Percentiles rank a stretch among this genome's conserved stretches.
phyloP scores from a whole-genome alignment of 2,329 filamentous ascomycete genomes.

The Orbilia quercus region DNA sequence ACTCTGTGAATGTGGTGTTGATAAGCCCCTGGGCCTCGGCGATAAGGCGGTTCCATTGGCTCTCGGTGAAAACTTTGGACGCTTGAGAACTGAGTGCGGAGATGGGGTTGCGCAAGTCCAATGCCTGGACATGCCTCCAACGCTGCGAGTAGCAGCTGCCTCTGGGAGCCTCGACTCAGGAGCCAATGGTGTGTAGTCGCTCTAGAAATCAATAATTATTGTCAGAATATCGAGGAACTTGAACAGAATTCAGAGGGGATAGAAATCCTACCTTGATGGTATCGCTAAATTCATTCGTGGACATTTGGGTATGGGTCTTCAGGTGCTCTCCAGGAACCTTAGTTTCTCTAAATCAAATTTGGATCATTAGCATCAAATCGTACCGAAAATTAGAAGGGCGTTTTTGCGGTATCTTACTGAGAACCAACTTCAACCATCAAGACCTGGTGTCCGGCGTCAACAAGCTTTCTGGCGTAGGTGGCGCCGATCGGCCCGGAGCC shows the following conservation, averaged over 20 bases:
- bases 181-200: slow-evolving; percentile 17
- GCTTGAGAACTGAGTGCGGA: slow-evolving; percentile 42
- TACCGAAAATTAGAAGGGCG: no score
- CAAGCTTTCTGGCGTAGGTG: slow-evolving; percentile 57
- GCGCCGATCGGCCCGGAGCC: slow-evolving; percentile 60
- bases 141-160: slow-evolving; percentile 57
- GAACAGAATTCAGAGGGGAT: slow-evolving; percentile 11
- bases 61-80: slow-evolving; percentile 55
- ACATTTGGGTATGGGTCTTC: slow-evolving; percentile 57
- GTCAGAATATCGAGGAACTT: not conserved
- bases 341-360: slow-evolving; percentile 52
- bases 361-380: slow-evolving; percentile 21
- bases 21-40: slow-evolving; percentile 34
- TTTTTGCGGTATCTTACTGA: no score
- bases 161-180: slow-evolving; percentile 36
- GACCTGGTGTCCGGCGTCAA: slow-evolving; percentile 54
- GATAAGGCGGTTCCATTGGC: slow-evolving; percentile 38
- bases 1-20: slow-evolving; percentile 42
- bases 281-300: slow-evolving; percentile 31
- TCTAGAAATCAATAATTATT: not conserved
- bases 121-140: slow-evolving; percentile 60
- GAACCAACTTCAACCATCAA: slow-evolving; percentile 60
- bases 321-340: slow-evolving; percentile 58
- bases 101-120: slow-evolving; percentile 59
- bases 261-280: slow-evolving; percentile 21